Evolutionary conservation across 2,329 filamentous ascomycete genomes (phyloP).

Genomic region (Fusarium circinatum): DNA sequence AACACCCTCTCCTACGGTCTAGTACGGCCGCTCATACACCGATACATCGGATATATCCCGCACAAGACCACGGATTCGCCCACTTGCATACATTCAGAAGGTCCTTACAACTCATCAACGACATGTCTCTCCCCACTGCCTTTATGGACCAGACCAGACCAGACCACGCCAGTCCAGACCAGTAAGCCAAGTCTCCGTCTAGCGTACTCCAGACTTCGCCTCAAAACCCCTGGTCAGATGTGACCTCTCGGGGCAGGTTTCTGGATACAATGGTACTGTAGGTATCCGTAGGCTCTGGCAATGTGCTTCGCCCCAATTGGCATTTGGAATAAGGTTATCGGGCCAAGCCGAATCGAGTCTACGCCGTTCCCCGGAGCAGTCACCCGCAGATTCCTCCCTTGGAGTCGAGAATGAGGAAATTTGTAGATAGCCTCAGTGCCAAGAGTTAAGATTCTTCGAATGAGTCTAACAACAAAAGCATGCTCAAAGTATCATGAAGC

Average conservation of each 20-base stretch:
- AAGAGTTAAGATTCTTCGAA: background rate
- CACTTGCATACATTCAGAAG: constrained; percentile 11
- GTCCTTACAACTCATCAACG: background rate
- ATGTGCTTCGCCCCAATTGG: constrained; percentile 28
- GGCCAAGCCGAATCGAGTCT: constrained; percentile 31
- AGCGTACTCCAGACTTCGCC: constrained; percentile 17
- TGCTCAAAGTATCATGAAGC: background rate
- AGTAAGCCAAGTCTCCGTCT: constrained; percentile 17
- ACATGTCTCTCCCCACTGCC: background rate
- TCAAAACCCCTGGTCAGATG: constrained; percentile 6
- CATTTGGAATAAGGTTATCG: constrained; percentile 38
- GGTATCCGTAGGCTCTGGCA: background rate
- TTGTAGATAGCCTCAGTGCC: background rate
- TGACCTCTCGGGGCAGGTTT: background rate
- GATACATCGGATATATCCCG: constrained; percentile 15
- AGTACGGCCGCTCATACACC: constrained; percentile 10
- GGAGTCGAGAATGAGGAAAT: constrained; percentile 6
- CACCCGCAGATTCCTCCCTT: constrained; percentile 13
- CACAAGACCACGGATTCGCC: constrained; percentile 19
- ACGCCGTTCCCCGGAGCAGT: constrained; percentile 4
- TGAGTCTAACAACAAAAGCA: background rate
- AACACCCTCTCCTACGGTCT: constrained; percentile 12
- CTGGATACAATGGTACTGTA: background rate
- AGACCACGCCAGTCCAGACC: background rate
- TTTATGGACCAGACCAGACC: background rate